Base-by-base conservation (phyloP, 225 moss, liverwort and hornwort genomes). In the Neckera pumila region DNA sequence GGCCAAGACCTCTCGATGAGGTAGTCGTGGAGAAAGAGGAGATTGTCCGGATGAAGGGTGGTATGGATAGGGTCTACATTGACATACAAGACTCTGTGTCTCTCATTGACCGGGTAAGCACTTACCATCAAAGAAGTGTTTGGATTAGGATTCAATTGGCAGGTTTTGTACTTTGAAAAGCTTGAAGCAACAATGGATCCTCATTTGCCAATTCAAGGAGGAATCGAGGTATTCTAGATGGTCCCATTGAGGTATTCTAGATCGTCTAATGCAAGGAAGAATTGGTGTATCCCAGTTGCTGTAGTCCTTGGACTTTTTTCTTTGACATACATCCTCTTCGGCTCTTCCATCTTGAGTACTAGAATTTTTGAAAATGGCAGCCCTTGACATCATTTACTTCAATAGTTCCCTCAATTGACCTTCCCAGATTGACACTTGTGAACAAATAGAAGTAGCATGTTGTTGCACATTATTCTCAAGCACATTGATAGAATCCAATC, bases 61-160 rank as follows among this genome's bases (percentile, higher is more conserved):
- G 94, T 38, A 91, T 95, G 66, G 90, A 95, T 75, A 95, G 93
- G 86, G 75, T 91, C 9, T 98, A 94, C 87, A 82, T 71, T 6
- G 85, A 84, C 47, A 90, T 94, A 60, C 93, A 96, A 47, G 79
- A 91, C 42, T 91, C 87, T 56, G 75, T 97, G n/a, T 92, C 95
- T 74, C 83, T 98, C 53, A 84, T 97, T 84, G 98, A 98, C 87
- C 92, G 97, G 95, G 98, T 98, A 93, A 87, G 86, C 61, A 79
- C 60, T 76, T 5, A 62, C 38, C 47, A 81, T 82, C 64, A 33
- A 58, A 67, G 36, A 90, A 83, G 14, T 42, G 43, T 53, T 56
- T 64, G 65, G 20, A 33, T 43, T 57, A 36, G 69, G 67, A 34
- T 84, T 80, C 12, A 40, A 3, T 27, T 86, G 62, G 73, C 26